phyloP scores from a whole-genome alignment of 2,329 filamentous ascomycete genomes.

The Monosporascus cannonballus region DNA sequence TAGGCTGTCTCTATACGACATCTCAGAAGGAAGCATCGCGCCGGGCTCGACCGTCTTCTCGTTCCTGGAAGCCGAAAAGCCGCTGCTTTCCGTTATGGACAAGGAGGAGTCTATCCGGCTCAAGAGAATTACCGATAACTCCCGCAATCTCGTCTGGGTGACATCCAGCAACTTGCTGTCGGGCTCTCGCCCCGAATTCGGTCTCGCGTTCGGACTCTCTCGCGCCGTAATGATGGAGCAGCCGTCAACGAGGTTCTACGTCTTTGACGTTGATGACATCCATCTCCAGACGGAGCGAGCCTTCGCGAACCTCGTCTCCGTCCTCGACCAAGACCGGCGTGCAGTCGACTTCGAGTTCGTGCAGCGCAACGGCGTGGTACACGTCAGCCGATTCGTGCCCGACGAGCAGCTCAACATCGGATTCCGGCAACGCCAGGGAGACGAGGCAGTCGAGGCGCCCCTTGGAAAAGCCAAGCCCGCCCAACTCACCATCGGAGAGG shows the following conservation, averaged over 20 bases:
- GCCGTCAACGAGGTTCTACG: constrained; percentile 2
- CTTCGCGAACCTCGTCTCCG: neutral
- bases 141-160: neutral
- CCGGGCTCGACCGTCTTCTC: neutral
- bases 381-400: constrained; percentile 15
- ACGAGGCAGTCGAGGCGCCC: neutral
- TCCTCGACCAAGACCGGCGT: neutral
- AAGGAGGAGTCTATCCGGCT: neutral
- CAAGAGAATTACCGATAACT: neutral
- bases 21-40: neutral
- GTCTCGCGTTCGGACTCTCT: constrained; percentile 4
- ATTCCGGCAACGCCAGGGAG: constrained; percentile 5
- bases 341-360: constrained; percentile 7
- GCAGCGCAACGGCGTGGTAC: neutral
- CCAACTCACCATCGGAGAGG: too few relatives aligned
- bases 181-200: neutral
- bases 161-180: neutral
- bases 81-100: neutral
- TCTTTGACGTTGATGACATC: constrained; percentile 6
- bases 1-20: neutral
- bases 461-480: neutral
- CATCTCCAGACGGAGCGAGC: neutral
- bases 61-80: neutral
- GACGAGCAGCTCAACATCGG: constrained; percentile 10
- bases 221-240: constrained; percentile 15